Base-by-base conservation (phyloP, 2,329 filamentous ascomycete species). In the Penicillium sp. region DNA sequence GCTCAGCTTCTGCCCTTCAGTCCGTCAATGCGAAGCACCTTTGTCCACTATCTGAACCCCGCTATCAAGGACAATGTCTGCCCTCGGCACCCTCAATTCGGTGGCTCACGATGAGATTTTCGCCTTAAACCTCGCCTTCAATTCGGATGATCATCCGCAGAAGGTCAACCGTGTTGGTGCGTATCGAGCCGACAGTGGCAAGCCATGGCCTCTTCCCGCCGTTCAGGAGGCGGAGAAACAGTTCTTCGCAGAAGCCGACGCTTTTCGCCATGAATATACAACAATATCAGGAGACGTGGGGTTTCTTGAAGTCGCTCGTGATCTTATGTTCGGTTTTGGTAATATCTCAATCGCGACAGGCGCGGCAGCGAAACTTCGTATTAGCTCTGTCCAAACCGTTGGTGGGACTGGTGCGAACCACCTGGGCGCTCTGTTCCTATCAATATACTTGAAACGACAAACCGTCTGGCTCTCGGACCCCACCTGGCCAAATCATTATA, bases 401-500 rank as follows among this genome's bases (percentile, higher is more conserved):
- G 97, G 95, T 57, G 95, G 95, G 68, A 98, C 95, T 62, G 95
- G 95, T 69, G 94, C 95, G 66, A 90, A 96, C 69, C 95, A 98
- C 76, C 82, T 98, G 53, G 95, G 94, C 65, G 93, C 90, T 64
- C 87, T 95, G 68, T 98, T 98, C 86, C 89, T 98, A 63, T 84
- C 90, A 74, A 91, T 89, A 75, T 96, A 97, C 85, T 95, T 91
- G 85, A 84, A 83, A 67, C 83, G 82, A 15, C 79, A 88, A 73
- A 88, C 87, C 63, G 88, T 96, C 76, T 97, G 96, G 85, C 84
- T 98, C 77, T 96, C 93, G 70, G 91, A 92, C 78, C 95, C 95
- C 30, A 98, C 95, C 54, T 99, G 95, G 95, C 91, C 90, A 68
- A 98, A 98, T 82, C 95, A 99, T 85, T 89, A 95, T 82, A 92